Evolutionary conservation across 495 filamentous ascomycete species (phyloP).

Genomic region (Neurospora sp.): DNA sequence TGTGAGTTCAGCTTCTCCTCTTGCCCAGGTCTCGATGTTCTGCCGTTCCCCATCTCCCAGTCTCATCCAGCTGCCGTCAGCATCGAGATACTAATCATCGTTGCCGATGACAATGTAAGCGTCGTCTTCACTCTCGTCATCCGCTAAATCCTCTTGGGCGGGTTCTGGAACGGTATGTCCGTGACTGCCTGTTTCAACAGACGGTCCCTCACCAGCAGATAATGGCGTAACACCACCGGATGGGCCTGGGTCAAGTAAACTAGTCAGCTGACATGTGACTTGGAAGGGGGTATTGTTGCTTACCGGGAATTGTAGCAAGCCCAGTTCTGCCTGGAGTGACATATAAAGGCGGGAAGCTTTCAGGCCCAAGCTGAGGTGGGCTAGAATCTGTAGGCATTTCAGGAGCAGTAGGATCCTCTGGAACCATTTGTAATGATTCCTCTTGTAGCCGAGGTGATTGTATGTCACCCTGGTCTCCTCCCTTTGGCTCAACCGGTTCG

Average conservation of each 20-base stretch:
- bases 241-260: neutral
- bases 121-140: neutral
- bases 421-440: neutral
- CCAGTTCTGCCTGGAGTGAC: neutral
- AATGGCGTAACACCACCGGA: neutral
- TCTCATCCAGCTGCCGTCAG: neutral
- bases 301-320: neutral
- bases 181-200: neutral
- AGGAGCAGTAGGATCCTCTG: neutral
- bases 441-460: neutral
- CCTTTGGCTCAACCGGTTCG: neutral
- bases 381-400: neutral
- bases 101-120: neutral
- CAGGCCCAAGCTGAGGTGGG: neutral
- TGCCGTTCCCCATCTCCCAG: neutral
- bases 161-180: neutral
- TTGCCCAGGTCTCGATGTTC: neutral
- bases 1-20: neutral
- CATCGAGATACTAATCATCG: neutral
- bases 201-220: neutral
- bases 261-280: neutral
- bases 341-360: neutral
- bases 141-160: neutral
- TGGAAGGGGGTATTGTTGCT: neutral
- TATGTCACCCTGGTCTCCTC: neutral